phyloP scores from a whole-genome alignment of 768 basidiomycete genomes.

The Suillus subalutaceus region DNA sequence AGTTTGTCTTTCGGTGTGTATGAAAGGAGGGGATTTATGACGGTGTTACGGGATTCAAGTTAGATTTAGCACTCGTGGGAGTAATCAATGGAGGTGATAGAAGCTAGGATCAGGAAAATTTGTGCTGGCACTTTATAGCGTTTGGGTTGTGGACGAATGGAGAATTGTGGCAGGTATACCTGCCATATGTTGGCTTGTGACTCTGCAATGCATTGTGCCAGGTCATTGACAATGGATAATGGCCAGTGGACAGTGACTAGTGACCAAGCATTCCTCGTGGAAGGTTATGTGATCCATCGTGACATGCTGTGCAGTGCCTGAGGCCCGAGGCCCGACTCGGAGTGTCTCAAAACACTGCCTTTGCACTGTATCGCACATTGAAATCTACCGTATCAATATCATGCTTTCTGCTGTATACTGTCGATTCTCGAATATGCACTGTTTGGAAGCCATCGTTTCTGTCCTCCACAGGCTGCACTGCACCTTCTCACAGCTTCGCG shows the following conservation, averaged over 20 bases:
- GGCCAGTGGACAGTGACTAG: too few species aligned
- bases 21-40: neutral
- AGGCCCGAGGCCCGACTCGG: too few species aligned
- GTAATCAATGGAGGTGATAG: neutral
- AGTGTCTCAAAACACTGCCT: too few species aligned
- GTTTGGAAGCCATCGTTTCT: neutral
- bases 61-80: too few species aligned
- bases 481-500: neutral
- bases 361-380: too few species aligned
- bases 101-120: neutral
- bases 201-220: too few species aligned
- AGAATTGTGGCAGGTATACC: neutral
- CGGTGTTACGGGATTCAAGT: neutral
- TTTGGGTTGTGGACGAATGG: neutral
- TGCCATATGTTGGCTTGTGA: too few species aligned
- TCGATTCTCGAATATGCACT: neutral
- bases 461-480: neutral
- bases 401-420: neutral
- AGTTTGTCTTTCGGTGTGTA: constrained; percentile 7
- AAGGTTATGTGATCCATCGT: too few species aligned
- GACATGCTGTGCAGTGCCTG: too few species aligned
- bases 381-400: neutral
- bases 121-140: neutral
- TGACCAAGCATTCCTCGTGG: too few species aligned
- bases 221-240: too few species aligned